These are phyloP conservation scores for Dendryphion nanum DNA, from an alignment of 2,329 filamentous ascomycete species.

Conservation along the genomic window DNA sequence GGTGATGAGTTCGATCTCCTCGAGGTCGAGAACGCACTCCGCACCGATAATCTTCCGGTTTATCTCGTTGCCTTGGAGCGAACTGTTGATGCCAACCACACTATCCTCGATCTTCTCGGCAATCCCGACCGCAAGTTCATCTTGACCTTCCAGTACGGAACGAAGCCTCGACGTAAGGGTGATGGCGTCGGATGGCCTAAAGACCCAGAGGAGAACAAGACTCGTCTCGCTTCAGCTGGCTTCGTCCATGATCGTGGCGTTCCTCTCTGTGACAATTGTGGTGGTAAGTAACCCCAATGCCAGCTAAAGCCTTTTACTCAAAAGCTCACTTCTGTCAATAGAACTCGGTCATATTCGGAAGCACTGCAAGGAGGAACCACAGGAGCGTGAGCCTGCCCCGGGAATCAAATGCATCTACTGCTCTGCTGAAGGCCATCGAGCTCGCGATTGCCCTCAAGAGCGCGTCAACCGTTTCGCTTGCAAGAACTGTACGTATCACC, in stretches of 20 bases:
- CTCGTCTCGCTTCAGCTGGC: slow-evolving; percentile 65
- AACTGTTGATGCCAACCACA: slow-evolving; percentile 46
- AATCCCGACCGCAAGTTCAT: slow-evolving; percentile 63
- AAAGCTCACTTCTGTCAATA: too few relatives aligned
- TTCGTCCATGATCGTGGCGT: slow-evolving; percentile 60
- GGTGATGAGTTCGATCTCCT: slow-evolving; percentile 40
- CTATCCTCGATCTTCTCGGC: slow-evolving; percentile 54
- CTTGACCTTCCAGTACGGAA: slow-evolving; percentile 61
- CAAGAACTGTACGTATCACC: slow-evolving; percentile 59
- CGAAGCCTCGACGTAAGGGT: slow-evolving; percentile 51
- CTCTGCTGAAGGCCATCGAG: slow-evolving; percentile 60
- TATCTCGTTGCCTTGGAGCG: slow-evolving; percentile 53
- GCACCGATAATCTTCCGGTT: slow-evolving; percentile 46
- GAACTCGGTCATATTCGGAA: slow-evolving; percentile 64
- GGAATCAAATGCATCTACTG: slow-evolving; percentile 66
- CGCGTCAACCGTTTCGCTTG: slow-evolving; percentile 64
- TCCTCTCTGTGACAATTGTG: slow-evolving; percentile 63
- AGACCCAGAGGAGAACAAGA: slow-evolving; percentile 58
- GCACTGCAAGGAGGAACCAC: slow-evolving; percentile 58
- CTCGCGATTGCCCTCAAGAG: slow-evolving; percentile 60
- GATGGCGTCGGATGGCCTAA: slow-evolving; percentile 62
- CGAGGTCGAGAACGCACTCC: slow-evolving; percentile 52
- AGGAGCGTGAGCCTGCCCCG: slow-evolving; percentile 44
- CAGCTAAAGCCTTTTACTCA: background rate
- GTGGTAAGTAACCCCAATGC: slow-evolving; percentile 16